A percentile compares a stretch with the other conserved stretches of the same genome.
These are phyloP conservation scores for Globisporangium paddicum DNA, from an alignment of 352 stramenopile genomes.

Conservation along the genomic window DNA sequence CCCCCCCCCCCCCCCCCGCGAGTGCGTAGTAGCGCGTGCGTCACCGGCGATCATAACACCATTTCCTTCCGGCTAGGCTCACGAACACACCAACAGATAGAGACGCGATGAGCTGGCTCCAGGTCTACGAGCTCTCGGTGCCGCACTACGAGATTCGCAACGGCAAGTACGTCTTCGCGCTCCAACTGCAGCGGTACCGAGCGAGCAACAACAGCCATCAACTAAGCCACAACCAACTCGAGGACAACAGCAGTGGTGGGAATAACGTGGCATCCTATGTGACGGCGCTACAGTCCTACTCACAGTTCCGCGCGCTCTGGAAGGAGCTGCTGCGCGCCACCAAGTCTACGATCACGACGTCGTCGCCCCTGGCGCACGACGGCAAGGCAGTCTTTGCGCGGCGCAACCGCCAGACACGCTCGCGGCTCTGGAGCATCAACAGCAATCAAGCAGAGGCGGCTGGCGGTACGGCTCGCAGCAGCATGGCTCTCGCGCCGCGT, in stretches of 20 bases:
- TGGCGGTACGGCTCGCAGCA: not conserved
- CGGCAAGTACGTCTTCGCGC: constrained; percentile 43
- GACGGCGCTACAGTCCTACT: constrained; percentile 44
- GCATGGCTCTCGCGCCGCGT: not conserved
- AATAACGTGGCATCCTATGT: constrained; percentile 15
- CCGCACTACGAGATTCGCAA: constrained; percentile 34
- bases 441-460: not conserved
- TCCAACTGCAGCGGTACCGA: constrained; percentile 31
- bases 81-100: not conserved
- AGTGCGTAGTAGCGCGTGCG: not conserved
- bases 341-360: constrained; percentile 15
- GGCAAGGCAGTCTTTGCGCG: constrained; percentile 9
- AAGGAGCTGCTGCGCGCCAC: constrained; percentile 42
- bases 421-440: constrained; percentile 4
- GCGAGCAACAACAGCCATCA: constrained; percentile 22
- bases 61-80: too few species aligned
- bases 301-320: constrained; percentile 55
- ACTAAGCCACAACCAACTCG: not conserved
- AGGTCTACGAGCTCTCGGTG: constrained; percentile 40
- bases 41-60: too few species aligned
- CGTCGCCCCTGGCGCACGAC: constrained; percentile 10
- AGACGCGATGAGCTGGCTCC: constrained; percentile 47
- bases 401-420: constrained; percentile 11
- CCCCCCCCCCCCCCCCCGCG: too few species aligned
- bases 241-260: constrained; percentile 17